A percentile compares a stretch with the other conserved stretches of the same genome.
These are phyloP conservation scores for Cutaneotrichosporon sp. DNA, from an alignment of 1,284 basidiomycete genomes.

Conservation along the genomic window DNA sequence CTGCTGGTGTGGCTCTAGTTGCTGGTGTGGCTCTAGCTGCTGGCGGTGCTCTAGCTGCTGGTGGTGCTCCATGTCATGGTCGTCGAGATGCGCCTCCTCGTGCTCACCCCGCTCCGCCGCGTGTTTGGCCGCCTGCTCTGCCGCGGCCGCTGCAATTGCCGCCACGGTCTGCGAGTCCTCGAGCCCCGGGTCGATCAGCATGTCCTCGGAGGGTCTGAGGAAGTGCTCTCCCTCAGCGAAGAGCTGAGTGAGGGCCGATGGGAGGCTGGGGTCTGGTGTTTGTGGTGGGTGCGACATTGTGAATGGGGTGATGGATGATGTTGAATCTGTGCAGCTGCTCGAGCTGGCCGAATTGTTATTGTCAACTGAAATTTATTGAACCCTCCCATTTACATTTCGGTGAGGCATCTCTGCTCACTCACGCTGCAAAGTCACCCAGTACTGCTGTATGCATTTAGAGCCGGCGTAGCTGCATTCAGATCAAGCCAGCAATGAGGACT, in stretches of 20 bases:
- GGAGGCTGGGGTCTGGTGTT: conserved; percentile 15
- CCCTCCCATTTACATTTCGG: background rate
- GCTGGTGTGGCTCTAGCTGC: background rate
- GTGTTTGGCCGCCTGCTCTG: background rate
- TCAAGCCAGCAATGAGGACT: no score
- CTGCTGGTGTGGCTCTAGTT: background rate
- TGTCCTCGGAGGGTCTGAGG: conserved; percentile 16
- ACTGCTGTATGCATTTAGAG: no score
- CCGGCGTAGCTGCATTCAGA: no score
- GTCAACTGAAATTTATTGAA: background rate
- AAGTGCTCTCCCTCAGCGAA: conserved; percentile 24
- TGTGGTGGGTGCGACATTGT: conserved; percentile 21
- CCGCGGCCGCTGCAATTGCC: conserved; percentile 6
- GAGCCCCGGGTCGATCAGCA: conserved; percentile 18
- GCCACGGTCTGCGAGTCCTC: background rate
- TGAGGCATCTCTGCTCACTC: no score
- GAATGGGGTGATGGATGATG: background rate
- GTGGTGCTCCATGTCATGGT: background rate
- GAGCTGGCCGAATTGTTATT: background rate
- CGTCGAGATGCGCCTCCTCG: background rate
- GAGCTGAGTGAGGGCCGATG: conserved; percentile 21
- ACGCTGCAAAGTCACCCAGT: no score
- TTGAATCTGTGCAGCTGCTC: no score
- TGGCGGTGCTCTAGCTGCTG: background rate
- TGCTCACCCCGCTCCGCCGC: background rate